These are phyloP conservation scores for Lasiodiplodia sp. DNA, from an alignment of 2,329 filamentous ascomycete species.

Conservation along the genomic window DNA sequence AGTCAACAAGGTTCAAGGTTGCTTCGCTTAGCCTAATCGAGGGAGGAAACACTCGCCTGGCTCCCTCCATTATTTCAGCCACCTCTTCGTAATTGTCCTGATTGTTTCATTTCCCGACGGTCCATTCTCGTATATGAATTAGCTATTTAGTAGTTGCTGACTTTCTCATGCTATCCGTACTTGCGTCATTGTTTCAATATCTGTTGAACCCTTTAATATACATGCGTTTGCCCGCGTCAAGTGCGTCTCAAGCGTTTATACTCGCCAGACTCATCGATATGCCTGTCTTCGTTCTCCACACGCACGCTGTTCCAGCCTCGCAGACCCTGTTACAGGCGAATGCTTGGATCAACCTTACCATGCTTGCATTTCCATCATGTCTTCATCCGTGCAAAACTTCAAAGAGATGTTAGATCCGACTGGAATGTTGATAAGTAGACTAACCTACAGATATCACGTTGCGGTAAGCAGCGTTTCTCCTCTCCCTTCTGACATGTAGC, in stretches of 20 bases:
- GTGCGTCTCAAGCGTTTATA: not conserved
- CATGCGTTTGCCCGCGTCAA: not conserved
- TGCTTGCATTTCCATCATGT: no score
- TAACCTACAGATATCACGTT: no score
- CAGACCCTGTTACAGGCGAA: not conserved
- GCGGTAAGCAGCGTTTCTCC: no score
- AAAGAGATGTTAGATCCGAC: no score
- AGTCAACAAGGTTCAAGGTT: not conserved
- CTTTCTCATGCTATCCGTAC: not conserved
- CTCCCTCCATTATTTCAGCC: not conserved
- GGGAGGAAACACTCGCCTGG: not conserved
- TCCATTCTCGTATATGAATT: not conserved
- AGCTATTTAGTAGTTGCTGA: not conserved
- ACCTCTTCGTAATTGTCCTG: not conserved
- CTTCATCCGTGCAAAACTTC: no score
- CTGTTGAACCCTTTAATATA: not conserved
- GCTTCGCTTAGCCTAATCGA: not conserved
- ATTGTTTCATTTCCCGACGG: not conserved
- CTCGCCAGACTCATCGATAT: not conserved
- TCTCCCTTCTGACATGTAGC: no score
- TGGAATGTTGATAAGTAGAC: no score
- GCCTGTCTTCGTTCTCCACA: not conserved
- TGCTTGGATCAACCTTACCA: not conserved
- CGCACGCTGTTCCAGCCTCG: not conserved
- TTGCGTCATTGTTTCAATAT: not conserved